Conservation (phyloP, 2,329 filamentous ascomycete species). For the Pezicula radicicola region DNA sequence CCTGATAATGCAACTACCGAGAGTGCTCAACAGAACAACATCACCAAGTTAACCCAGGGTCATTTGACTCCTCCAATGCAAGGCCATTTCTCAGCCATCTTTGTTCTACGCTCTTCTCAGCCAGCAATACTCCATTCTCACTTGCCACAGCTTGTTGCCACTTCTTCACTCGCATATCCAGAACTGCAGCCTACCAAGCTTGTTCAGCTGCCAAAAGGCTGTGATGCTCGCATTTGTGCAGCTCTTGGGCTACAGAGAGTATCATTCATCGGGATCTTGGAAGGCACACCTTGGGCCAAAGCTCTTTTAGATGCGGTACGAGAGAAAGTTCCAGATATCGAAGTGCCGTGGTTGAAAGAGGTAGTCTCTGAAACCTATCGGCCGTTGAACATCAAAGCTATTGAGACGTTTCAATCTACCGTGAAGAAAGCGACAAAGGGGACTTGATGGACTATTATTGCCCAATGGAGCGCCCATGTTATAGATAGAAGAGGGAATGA, state of each 20-base stretch:
- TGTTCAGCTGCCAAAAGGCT: conserved; percentile 59
- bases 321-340: conserved; percentile 47
- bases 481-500: too few relatives aligned
- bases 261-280: conserved; percentile 59
- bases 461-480: not conserved
- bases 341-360: conserved; percentile 55
- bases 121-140: conserved; percentile 57
- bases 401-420: conserved; percentile 31
- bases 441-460: not conserved
- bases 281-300: conserved; percentile 52
- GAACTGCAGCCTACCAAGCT: conserved; percentile 46
- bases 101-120: conserved; percentile 56
- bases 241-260: conserved; percentile 60
- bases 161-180: conserved; percentile 42
- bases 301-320: conserved; percentile 55
- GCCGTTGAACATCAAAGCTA: conserved; percentile 44
- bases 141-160: conserved; percentile 51
- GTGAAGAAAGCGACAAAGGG: conserved; percentile 7
- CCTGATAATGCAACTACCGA: not conserved
- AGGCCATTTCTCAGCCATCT: conserved; percentile 42
- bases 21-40: not conserved
- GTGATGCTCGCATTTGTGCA: conserved; percentile 53
- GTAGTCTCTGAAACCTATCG: conserved; percentile 32
- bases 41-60: not conserved
- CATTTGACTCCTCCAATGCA: not conserved